A percentile compares a stretch with the other conserved stretches of the same genome.
Evolutionary conservation across 257 asterid genomes (phyloP).

Genomic region (Leonotis leonurus): DNA sequence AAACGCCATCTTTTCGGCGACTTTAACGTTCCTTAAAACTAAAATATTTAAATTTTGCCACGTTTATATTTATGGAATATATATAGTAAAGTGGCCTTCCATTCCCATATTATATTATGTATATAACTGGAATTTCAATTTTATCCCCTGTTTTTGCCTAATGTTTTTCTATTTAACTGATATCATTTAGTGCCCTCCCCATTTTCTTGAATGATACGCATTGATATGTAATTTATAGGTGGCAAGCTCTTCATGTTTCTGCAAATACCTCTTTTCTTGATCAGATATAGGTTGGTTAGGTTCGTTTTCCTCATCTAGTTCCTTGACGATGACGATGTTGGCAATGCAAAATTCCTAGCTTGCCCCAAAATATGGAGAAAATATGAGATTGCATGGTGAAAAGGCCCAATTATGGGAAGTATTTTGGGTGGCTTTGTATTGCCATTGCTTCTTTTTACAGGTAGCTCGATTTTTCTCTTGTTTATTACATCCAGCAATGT

Average conservation of each 20-base stretch:
- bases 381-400: constrained; percentile 37
- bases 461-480: constrained; percentile 20
- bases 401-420: constrained; percentile 40
- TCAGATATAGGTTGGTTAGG: constrained; percentile 10
- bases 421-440: constrained; percentile 57
- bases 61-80: neutral
- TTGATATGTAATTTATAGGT: neutral
- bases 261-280: constrained; percentile 9
- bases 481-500: neutral
- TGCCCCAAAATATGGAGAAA: neutral
- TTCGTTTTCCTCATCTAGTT: neutral
- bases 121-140: neutral
- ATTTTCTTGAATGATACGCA: constrained; percentile 4
- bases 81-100: neutral
- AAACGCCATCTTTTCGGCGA: constrained; percentile 1
- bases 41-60: neutral
- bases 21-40: neutral
- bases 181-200: neutral
- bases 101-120: constrained; percentile 5
- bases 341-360: constrained; percentile 3
- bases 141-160: neutral
- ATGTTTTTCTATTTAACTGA: neutral
- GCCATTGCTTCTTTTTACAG: constrained; percentile 69
- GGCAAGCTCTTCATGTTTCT: constrained; percentile 11
- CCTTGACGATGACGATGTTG: neutral